Evolutionary conservation across 2,329 filamentous ascomycete species (phyloP), one percentile per base, ranked within the genome.

Genomic region (Chaetomiaceae sp.): DNA sequence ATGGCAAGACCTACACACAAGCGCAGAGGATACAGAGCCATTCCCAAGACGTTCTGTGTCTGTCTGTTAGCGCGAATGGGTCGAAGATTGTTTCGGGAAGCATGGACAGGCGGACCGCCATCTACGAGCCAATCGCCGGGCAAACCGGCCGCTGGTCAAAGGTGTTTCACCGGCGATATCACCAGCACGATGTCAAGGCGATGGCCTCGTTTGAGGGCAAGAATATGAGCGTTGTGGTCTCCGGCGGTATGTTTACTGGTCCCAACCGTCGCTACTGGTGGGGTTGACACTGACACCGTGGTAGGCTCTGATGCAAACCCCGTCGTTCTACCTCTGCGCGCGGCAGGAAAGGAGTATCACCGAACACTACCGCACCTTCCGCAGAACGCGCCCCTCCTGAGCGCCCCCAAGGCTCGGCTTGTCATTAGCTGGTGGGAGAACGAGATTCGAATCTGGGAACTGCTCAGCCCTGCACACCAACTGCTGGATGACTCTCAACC

Each of bases 101-200:
- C 45, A 93, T 95, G 73, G 93, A 98, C 63, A 83, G 88, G 56
- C 79, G 86, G 53, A 94, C 93, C 2, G 84, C 89, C 6, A 72
- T 91, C 37, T 95, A 94, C 69, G 86, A 83, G 63, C 80, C 83
- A 56, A 74, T 75, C 38, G 68, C 72, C 47, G 75, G 76, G 37
- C 72, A 78, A 18, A 75, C 75, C 48, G 72, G 75, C 43, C 79
- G 83, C 61, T 98, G 93, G 93, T 79, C 79, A 48, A 91, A 93
- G 65, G 75, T 88, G n/a, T 86, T 81, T 65, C 88, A 95, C 61
- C 78, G 87, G 55, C 78, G 88, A 60, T 90, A 91, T 61, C 93
- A 98, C 62, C 81, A 84, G 37, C 90, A 97, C 65, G 93, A 98
- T 68, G 89, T 97, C 59, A 97, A 97, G 70, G 80, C 88, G 1